These are phyloP conservation scores for Penicillium sp. DNA, from an alignment of 2,329 filamentous ascomycete species.

Conservation along the genomic window DNA sequence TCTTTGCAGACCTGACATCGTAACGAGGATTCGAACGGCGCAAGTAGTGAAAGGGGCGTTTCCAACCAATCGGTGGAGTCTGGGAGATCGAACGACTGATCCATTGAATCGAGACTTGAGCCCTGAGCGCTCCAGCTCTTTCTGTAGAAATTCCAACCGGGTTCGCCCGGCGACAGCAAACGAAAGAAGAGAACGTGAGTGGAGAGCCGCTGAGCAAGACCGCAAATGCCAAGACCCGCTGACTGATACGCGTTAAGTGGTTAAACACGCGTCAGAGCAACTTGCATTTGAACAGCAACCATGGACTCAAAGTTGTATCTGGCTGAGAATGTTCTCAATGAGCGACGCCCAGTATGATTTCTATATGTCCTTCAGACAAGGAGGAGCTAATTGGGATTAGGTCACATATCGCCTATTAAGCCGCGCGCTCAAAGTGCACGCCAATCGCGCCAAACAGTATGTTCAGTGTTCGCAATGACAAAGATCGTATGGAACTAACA, in stretches of 20 bases:
- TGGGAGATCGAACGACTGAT: constrained; percentile 32
- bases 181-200: constrained; percentile 6
- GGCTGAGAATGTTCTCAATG: constrained; percentile 65
- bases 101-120: constrained; percentile 21
- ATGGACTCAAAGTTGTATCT: constrained; percentile 63
- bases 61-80: constrained; percentile 44
- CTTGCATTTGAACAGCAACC: constrained; percentile 13
- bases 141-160: neutral
- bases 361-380: neutral
- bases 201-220: constrained; percentile 6
- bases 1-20: constrained; percentile 98
- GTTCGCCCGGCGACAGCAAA: neutral
- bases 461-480: constrained; percentile 21
- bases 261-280: constrained; percentile 28
- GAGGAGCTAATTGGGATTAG: constrained; percentile 39
- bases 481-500: neutral
- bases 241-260: constrained; percentile 39
- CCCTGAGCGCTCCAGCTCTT: neutral
- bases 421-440: constrained; percentile 71
- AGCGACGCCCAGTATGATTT: constrained; percentile 58
- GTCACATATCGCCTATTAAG: constrained; percentile 80
- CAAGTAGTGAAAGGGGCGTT: constrained; percentile 38
- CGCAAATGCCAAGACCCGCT: constrained; percentile 31
- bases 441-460: constrained; percentile 81
- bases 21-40: constrained; percentile 65